Conservation (phyloP, 805 yeast species). For the Kregervanrija pseudodelftensis region DNA sequence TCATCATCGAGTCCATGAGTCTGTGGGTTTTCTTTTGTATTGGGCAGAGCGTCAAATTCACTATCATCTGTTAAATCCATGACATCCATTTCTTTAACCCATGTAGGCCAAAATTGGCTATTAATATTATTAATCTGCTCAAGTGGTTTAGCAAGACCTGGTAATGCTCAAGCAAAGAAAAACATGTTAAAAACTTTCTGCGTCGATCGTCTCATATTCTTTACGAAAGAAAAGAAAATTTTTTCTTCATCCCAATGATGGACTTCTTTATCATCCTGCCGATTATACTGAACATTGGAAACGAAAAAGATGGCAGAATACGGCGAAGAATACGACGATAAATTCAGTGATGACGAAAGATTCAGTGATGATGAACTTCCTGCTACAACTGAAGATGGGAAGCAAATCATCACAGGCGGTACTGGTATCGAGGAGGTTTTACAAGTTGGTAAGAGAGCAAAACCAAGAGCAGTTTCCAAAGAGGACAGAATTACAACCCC, state of each 20-base stretch:
- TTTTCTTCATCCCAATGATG: background rate
- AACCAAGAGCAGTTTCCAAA: conserved; percentile 70
- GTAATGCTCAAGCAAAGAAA: too few species aligned
- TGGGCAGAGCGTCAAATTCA: too few species aligned
- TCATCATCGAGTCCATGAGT: too few species aligned
- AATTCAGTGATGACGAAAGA: conserved; percentile 35
- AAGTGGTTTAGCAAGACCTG: too few species aligned
- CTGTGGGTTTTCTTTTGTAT: too few species aligned
- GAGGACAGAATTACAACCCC: conserved; percentile 93
- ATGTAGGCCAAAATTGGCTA: too few species aligned
- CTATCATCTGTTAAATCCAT: too few species aligned
- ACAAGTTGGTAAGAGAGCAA: conserved; percentile 31
- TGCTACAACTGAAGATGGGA: conserved; percentile 58
- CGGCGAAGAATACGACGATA: conserved; percentile 25
- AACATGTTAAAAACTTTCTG: too few species aligned
- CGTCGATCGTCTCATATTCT: background rate
- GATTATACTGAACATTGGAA: background rate
- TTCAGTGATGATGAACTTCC: conserved; percentile 26
- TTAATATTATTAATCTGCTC: too few species aligned
- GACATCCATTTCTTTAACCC: too few species aligned
- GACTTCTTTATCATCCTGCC: too few species aligned
- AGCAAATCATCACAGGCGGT: conserved; percentile 66
- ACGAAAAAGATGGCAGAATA: conserved; percentile 43
- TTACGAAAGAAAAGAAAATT: background rate
- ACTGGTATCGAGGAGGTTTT: conserved; percentile 42